These are phyloP conservation scores for Penicillium verhagenii DNA, from an alignment of 495 filamentous ascomycete genomes.

Conservation along the genomic window DNA sequence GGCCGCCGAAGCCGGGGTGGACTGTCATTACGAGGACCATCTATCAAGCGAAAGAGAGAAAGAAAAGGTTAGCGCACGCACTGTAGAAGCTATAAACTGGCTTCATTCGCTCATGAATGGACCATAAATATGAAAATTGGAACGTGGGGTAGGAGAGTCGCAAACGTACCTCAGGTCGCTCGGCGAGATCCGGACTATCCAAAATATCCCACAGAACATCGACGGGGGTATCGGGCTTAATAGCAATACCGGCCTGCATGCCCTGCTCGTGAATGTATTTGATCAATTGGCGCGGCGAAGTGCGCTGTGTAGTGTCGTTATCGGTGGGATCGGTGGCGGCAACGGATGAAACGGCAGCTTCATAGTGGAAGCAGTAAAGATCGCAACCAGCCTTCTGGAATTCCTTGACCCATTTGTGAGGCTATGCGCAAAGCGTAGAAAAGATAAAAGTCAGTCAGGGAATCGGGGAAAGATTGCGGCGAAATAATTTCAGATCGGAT, in stretches of 20 bases:
- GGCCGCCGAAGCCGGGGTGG: slow-evolving; percentile 94
- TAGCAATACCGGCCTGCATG: slow-evolving; percentile 90
- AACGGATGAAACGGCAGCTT: slow-evolving; percentile 83
- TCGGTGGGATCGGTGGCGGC: slow-evolving; percentile 77
- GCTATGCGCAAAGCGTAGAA: slow-evolving; percentile 58
- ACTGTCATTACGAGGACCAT: slow-evolving; percentile 99
- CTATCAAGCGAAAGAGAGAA: too few relatives aligned
- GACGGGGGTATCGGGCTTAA: slow-evolving; percentile 89
- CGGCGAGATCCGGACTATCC: slow-evolving; percentile 64
- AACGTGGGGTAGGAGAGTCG: neutral
- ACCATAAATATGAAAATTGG: too few relatives aligned
- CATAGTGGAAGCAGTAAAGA: slow-evolving; percentile 99
- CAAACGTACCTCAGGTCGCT: slow-evolving; percentile 85
- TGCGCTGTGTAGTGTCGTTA: slow-evolving; percentile 59
- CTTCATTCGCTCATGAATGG: too few relatives aligned
- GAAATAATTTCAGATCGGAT: neutral
- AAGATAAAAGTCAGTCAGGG: too few relatives aligned
- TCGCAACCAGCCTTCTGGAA: slow-evolving; percentile 94
- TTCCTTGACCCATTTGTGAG: slow-evolving; percentile 95
- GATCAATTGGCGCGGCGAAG: slow-evolving; percentile 81
- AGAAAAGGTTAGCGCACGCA: slow-evolving; percentile 2
- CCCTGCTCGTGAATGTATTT: slow-evolving; percentile 83
- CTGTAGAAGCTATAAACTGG: too few relatives aligned
- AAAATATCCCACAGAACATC: slow-evolving; percentile 90
- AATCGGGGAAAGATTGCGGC: neutral